A percentile compares a stretch with the other conserved stretches of the same genome.
Conservation (phyloP, 2,329 filamentous ascomycete species). For the Fusarium sp. region DNA sequence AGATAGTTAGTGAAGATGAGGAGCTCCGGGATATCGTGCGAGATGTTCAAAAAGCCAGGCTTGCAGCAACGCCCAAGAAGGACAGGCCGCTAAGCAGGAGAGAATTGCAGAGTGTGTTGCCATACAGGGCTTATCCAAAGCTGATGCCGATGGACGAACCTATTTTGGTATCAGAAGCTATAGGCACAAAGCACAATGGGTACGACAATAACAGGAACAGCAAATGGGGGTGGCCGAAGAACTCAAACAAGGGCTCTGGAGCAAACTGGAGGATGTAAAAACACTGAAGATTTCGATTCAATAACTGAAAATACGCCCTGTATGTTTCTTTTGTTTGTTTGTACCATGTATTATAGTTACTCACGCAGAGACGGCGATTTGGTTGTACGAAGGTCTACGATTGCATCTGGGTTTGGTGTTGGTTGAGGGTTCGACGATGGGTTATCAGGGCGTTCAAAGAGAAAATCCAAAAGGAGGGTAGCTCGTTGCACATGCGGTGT, state of each 20-base stretch:
- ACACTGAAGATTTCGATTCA: background rate
- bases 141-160: slow-evolving; percentile 55
- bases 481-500: slow-evolving; percentile 8
- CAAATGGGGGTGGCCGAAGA: slow-evolving; percentile 47
- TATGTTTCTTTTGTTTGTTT: slow-evolving; percentile 28
- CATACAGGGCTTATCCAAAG: slow-evolving; percentile 54
- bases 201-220: slow-evolving; percentile 43
- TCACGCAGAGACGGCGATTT: slow-evolving; percentile 6
- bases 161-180: slow-evolving; percentile 54
- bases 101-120: slow-evolving; percentile 51
- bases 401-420: slow-evolving; percentile 39
- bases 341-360: slow-evolving; percentile 22
- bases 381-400: slow-evolving; percentile 32
- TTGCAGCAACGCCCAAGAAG: slow-evolving; percentile 41
- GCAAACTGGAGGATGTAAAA: slow-evolving; percentile 48
- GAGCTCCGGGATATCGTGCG: slow-evolving; percentile 82
- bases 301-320: background rate
- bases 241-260: slow-evolving; percentile 42
- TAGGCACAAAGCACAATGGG: slow-evolving; percentile 42
- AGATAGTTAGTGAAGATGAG: slow-evolving; percentile 80
- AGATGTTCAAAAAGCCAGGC: slow-evolving; percentile 61
- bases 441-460: slow-evolving; percentile 24
- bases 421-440: slow-evolving; percentile 1
- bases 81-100: slow-evolving; percentile 45
- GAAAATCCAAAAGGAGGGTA: slow-evolving; percentile 4